Conservation (phyloP, 2,329 filamentous ascomycete genomes). For the Cladosporium austrohemisphaericum region DNA sequence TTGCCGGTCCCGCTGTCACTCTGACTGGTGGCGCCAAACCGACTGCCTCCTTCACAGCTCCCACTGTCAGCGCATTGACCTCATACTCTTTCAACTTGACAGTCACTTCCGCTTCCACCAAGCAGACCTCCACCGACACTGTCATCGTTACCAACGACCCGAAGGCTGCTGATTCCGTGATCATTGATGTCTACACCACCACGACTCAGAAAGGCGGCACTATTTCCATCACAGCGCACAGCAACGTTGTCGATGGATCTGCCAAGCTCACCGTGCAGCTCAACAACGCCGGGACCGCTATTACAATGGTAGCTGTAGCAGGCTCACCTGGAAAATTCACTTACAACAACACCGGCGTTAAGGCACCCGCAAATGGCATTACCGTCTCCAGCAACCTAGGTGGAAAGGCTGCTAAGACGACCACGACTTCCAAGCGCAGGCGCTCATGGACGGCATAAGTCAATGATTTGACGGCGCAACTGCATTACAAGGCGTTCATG, state of each 20-base stretch:
- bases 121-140: conserved; percentile 27
- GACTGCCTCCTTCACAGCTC: conserved; percentile 2
- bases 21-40: background rate
- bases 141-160: conserved; percentile 31
- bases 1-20: background rate
- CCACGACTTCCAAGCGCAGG: too few relatives aligned
- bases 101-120: conserved; percentile 18
- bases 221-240: conserved; percentile 32
- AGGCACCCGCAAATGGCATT: conserved; percentile 25
- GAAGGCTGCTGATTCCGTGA: conserved; percentile 29
- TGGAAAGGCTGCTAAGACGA: too few relatives aligned
- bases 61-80: background rate
- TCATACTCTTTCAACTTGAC: conserved; percentile 11
- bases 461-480: too few relatives aligned
- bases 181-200: conserved; percentile 34
- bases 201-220: conserved; percentile 31
- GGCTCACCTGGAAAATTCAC: conserved; percentile 31
- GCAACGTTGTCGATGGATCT: conserved; percentile 34
- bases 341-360: conserved; percentile 25
- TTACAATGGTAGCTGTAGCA: conserved; percentile 24
- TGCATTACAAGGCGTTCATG: too few relatives aligned
- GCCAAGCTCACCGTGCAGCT: conserved; percentile 18
- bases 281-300: conserved; percentile 20
- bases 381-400: conserved; percentile 22
- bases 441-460: too few relatives aligned